phyloP scores from a whole-genome alignment of 129 eudicot species.

The sunflower (Helianthus annuus) region DNA sequence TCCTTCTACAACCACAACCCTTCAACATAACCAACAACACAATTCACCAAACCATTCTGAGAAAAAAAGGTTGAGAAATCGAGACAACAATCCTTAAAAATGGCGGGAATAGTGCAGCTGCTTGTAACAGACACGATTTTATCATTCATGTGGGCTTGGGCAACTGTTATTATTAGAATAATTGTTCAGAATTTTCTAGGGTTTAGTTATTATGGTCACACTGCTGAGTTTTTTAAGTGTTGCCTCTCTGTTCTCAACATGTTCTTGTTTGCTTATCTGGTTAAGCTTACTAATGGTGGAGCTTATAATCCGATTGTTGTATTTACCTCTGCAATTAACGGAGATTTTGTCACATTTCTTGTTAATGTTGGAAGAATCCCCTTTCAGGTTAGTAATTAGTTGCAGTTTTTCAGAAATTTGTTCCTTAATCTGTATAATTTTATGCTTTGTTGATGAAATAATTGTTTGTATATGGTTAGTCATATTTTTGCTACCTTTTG shows the following conservation, averaged over 20 bases:
- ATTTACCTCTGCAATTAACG: constrained; percentile 55
- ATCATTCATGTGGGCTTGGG: constrained; percentile 81
- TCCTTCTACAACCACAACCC: not conserved
- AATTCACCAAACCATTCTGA: constrained; percentile 6
- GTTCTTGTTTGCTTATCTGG: constrained; percentile 62
- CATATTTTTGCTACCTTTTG: not conserved
- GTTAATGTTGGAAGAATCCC: constrained; percentile 79
- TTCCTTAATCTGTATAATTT: not conserved
- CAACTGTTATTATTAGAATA: constrained; percentile 49
- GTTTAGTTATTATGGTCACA: constrained; percentile 27
- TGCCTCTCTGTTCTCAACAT: constrained; percentile 46
- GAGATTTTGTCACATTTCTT: constrained; percentile 45
- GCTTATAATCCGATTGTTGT: constrained; percentile 71
- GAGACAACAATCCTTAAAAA: constrained; percentile 2
- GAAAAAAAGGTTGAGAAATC: not conserved
- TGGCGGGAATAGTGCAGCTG: constrained; percentile 38
- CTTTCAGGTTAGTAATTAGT: constrained; percentile 58
- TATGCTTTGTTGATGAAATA: not conserved
- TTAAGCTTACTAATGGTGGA: constrained; percentile 53
- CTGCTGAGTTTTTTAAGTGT: constrained; percentile 49
- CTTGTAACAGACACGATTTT: constrained; percentile 55
- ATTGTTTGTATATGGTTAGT: too few relatives aligned
- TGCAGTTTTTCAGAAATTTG: not conserved
- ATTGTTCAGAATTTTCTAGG: constrained; percentile 48
- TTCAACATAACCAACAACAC: constrained; percentile 18